Conservation (phyloP, 108 stramenopile species). For the Thalassiosira profunda region DNA sequence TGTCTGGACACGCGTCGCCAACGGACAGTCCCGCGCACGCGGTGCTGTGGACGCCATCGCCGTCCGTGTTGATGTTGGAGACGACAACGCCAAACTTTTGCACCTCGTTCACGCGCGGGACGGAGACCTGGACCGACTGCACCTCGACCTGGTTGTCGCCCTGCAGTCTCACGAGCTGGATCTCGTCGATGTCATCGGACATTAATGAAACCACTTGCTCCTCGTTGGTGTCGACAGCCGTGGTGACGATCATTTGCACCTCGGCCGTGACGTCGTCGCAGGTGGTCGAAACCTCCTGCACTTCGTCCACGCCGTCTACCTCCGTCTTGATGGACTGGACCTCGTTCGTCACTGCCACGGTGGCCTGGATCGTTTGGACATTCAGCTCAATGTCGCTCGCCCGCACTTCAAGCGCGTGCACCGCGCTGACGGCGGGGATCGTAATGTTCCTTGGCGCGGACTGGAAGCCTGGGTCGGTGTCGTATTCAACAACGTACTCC, state of each 20-base stretch:
- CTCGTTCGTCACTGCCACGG: constrained; percentile 84
- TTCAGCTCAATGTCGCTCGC: constrained; percentile 42
- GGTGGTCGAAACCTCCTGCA: constrained; percentile 83
- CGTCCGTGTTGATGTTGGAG: constrained; percentile 53
- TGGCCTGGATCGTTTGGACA: constrained; percentile 68
- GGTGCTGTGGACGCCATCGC: constrained; percentile 37
- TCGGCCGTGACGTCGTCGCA: constrained; percentile 79
- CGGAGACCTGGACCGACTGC: constrained; percentile 67
- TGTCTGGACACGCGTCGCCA: constrained; percentile 54
- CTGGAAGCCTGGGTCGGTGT: constrained; percentile 51
- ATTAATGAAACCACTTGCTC: constrained; percentile 67
- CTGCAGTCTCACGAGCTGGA: constrained; percentile 65
- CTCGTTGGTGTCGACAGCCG: constrained; percentile 76
- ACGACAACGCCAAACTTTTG: constrained; percentile 64
- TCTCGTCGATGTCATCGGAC: constrained; percentile 76
- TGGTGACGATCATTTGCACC: constrained; percentile 86
- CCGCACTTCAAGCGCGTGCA: constrained; percentile 43
- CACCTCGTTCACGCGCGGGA: constrained; percentile 66
- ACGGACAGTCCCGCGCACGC: constrained; percentile 49
- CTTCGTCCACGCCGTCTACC: constrained; percentile 83
- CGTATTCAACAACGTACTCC: constrained; percentile 73
- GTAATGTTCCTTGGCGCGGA: constrained; percentile 23
- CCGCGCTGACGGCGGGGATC: constrained; percentile 55
- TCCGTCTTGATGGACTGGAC: constrained; percentile 67
- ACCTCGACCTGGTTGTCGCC: constrained; percentile 63